Conservation (phyloP, 768 basidiomycete species). For the Russula abietina region DNA sequence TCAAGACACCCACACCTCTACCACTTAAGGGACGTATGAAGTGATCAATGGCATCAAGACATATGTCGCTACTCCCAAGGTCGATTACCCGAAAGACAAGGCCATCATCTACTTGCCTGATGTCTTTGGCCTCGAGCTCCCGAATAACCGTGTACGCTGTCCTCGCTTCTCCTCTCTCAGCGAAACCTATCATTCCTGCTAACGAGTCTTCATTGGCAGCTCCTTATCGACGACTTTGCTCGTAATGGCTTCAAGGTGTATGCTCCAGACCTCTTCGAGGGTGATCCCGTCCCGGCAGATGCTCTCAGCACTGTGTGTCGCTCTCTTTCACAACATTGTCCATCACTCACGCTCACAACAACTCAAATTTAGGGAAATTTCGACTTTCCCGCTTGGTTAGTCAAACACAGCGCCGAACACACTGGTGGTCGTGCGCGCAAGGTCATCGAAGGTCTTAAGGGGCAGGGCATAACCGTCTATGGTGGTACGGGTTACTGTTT, state of each 20-base stretch:
- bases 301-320: constrained; percentile 23
- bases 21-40: constrained; percentile 31
- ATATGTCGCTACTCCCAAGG: constrained; percentile 38
- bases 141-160: constrained; percentile 31
- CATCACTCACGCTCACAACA: not conserved
- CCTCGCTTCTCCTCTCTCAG: not conserved
- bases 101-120: constrained; percentile 40
- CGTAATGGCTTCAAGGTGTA: constrained; percentile 33
- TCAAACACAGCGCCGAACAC: constrained; percentile 21
- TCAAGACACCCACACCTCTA: not conserved
- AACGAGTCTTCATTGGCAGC: constrained; percentile 26
- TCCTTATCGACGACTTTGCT: constrained; percentile 42
- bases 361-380: not conserved
- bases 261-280: constrained; percentile 22
- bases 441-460: constrained; percentile 30
- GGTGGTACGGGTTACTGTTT: constrained; percentile 32
- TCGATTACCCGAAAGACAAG: constrained; percentile 37
- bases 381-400: constrained; percentile 5
- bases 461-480: constrained; percentile 29
- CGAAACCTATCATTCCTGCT: not conserved
- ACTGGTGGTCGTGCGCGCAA: constrained; percentile 26
- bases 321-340: not conserved
- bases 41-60: constrained; percentile 35
- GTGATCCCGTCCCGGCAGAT: constrained; percentile 28
- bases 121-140: constrained; percentile 33